phyloP scores from a whole-genome alignment of 139 green algal species.

The Chlorella sp. region DNA sequence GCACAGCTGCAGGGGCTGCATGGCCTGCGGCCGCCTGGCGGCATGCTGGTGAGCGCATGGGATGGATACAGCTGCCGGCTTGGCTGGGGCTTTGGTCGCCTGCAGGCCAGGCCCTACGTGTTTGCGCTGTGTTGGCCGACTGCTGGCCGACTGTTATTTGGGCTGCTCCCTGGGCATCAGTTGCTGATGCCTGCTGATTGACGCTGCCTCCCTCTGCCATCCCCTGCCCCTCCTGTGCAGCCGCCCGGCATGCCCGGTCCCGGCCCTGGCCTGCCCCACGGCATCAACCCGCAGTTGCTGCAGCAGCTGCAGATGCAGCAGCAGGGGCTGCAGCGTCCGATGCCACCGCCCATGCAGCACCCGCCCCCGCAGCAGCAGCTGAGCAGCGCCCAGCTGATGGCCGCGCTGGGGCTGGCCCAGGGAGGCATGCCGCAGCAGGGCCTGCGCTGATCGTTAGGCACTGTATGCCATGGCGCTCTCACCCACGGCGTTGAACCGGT shows the following conservation, averaged over 20 bases:
- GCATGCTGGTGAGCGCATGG: slow-evolving; percentile 13
- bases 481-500: no score
- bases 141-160: neutral
- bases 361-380: slow-evolving; percentile 10
- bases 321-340: neutral
- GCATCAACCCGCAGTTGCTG: slow-evolving; percentile 19
- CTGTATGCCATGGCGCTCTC: no score
- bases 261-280: neutral
- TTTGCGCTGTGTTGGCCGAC: neutral
- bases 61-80: no score
- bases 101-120: neutral
- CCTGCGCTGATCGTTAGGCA: neutral
- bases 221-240: neutral
- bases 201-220: no score
- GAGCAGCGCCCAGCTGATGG: slow-evolving; percentile 28
- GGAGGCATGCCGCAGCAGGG: neutral
- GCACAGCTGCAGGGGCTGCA: slow-evolving; percentile 33
- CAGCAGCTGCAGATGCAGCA: slow-evolving; percentile 19
- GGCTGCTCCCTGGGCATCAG: neutral
- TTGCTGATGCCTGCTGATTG: neutral
- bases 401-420: slow-evolving; percentile 15
- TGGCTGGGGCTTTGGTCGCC: neutral
- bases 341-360: neutral
- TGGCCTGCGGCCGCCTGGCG: slow-evolving; percentile 4
- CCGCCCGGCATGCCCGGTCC: neutral